A percentile compares a stretch with the other conserved stretches of the same genome.
These are phyloP conservation scores for Wallacemonas sp. DNA, from an alignment of 208 protist species.

Conservation along the genomic window DNA sequence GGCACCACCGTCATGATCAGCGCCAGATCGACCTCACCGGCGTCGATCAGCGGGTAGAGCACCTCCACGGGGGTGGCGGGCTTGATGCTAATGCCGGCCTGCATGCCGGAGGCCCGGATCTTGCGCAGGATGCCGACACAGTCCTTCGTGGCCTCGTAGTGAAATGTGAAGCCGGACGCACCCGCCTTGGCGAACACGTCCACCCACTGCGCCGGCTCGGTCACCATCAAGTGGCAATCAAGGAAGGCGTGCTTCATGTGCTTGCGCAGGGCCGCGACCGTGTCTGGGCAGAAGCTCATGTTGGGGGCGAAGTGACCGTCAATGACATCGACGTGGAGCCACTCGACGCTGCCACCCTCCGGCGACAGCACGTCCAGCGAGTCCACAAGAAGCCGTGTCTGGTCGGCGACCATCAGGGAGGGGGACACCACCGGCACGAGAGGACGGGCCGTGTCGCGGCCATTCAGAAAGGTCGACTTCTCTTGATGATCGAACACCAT, in stretches of 20 bases:
- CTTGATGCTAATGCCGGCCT: slow-evolving; percentile 96
- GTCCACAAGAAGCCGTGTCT: slow-evolving; percentile 44
- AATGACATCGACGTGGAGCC: slow-evolving; percentile 98
- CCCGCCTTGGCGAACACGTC: slow-evolving; percentile 87
- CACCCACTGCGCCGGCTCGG: slow-evolving; percentile 90
- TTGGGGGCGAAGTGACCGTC: slow-evolving; percentile 98
- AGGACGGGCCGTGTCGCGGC: slow-evolving; percentile 5
- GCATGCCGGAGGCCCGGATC: slow-evolving; percentile 82
- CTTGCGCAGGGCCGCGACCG: slow-evolving; percentile 90
- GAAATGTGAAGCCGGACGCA: slow-evolving; percentile 94
- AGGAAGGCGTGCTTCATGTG: slow-evolving; percentile 86
- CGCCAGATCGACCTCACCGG: slow-evolving; percentile 95
- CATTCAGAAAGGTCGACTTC: slow-evolving; percentile 32
- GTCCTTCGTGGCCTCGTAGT: slow-evolving; percentile 91
- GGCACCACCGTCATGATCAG: slow-evolving; percentile 99
- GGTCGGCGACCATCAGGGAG: slow-evolving; percentile 37
- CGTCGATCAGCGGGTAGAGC: slow-evolving; percentile 55
- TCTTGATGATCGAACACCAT: slow-evolving; percentile 33
- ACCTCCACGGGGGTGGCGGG: slow-evolving; percentile 86
- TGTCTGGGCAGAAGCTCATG: slow-evolving; percentile 94
- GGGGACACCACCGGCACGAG: slow-evolving; percentile 32
- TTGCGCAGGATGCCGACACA: slow-evolving; percentile 49
- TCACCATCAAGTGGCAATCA: slow-evolving; percentile 98
- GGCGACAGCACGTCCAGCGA: slow-evolving; percentile 69
- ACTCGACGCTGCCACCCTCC: slow-evolving; percentile 83